Evolutionary conservation across 495 filamentous ascomycete genomes (phyloP).

Genomic region (Cairneyella variabilis): DNA sequence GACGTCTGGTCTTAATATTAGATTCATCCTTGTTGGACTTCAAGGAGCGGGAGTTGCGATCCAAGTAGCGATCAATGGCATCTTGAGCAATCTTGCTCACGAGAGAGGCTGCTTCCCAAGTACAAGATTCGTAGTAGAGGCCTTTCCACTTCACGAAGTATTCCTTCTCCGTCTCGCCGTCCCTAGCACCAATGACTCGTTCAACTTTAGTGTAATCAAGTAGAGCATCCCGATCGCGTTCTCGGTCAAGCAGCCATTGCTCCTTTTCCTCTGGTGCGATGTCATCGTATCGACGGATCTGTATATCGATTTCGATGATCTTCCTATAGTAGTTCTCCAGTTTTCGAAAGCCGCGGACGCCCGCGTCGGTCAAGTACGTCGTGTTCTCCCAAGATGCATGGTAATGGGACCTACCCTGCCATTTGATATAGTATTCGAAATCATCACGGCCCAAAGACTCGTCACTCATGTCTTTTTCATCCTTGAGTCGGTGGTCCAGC

Average conservation of each 20-base stretch:
- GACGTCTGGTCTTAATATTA: constrained; percentile 65
- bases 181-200: constrained; percentile 77
- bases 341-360: constrained; percentile 72
- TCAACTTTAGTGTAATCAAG: constrained; percentile 87
- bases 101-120: constrained; percentile 81
- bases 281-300: constrained; percentile 62
- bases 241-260: constrained; percentile 84
- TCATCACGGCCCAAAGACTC: constrained; percentile 65
- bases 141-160: constrained; percentile 94
- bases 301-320: constrained; percentile 68
- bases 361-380: constrained; percentile 59
- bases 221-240: constrained; percentile 77
- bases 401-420: constrained; percentile 90
- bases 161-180: constrained; percentile 68
- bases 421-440: constrained; percentile 95
- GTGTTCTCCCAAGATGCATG: constrained; percentile 92
- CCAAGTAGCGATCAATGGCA: constrained; percentile 86
- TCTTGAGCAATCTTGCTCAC: constrained; percentile 73
- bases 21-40: constrained; percentile 71
- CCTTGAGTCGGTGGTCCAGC: constrained; percentile 76
- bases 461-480: constrained; percentile 54
- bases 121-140: constrained; percentile 84
- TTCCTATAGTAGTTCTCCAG: constrained; percentile 93
- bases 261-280: constrained; percentile 83
- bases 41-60: constrained; percentile 71